phyloP scores from a whole-genome alignment of 331 rosid species.

The Rosa hybrid region DNA sequence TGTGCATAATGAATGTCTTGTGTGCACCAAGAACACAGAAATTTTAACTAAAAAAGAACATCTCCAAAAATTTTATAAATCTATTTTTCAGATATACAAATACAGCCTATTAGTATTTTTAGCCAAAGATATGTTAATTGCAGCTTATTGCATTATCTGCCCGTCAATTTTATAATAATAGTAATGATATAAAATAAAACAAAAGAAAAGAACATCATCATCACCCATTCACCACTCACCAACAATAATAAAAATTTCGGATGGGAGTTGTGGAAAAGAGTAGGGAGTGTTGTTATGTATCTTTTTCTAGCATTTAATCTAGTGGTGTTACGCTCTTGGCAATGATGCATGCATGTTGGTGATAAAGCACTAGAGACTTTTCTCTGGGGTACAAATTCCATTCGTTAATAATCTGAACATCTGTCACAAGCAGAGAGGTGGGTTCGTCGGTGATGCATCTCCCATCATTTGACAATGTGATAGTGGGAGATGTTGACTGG shows the following conservation, averaged over 20 bases:
- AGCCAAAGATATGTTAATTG: not conserved
- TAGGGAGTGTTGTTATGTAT: not conserved
- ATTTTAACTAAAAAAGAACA: no score
- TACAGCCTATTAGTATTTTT: not conserved
- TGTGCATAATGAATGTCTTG: not conserved
- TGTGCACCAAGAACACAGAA: not conserved
- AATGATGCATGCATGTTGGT: not conserved
- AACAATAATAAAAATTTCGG: not conserved
- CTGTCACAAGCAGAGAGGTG: not conserved
- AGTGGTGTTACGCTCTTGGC: not conserved
- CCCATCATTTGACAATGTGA: not conserved
- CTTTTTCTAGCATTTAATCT: not conserved
- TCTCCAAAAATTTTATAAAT: no score
- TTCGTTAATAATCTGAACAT: not conserved
- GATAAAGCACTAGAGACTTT: not conserved
- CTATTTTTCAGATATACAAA: no score
- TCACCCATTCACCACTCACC: not conserved
- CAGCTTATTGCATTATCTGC: no score
- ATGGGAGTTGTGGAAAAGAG: not conserved
- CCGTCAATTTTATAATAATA: no score
- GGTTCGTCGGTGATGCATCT: not conserved
- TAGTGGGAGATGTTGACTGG: not conserved
- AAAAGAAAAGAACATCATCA: not conserved
- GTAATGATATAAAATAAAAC: no score
- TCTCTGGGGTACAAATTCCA: not conserved